Conservation (phyloP, 129 eudicot genomes). For the Flaveria brownii region DNA sequence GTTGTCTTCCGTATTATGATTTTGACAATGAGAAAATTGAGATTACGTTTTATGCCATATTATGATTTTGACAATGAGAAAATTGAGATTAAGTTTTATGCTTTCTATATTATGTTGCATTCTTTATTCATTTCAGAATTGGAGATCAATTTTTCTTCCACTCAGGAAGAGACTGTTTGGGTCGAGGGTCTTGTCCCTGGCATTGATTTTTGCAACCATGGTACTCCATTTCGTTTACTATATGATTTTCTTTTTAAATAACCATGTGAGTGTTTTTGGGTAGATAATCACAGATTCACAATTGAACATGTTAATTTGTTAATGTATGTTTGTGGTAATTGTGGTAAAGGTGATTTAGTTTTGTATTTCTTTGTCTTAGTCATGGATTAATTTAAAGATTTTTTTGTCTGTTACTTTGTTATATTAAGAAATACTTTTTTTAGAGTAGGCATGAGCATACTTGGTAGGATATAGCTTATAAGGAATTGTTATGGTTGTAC, state of each 20-base stretch:
- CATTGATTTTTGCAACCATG: conserved; percentile 98
- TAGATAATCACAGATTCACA: background rate
- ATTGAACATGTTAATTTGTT: background rate
- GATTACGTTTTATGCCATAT: background rate
- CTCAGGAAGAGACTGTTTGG: conserved; percentile 65
- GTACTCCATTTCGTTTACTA: conserved; percentile 37
- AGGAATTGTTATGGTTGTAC: background rate
- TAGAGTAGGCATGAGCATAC: background rate
- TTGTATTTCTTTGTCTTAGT: too few species aligned
- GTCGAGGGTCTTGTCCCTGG: conserved; percentile 99
- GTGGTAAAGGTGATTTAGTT: background rate
- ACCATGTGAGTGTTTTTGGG: background rate
- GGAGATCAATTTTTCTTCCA: conserved; percentile 32
- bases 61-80: conserved; percentile 11
- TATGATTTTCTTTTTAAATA: background rate
- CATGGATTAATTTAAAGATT: too few species aligned
- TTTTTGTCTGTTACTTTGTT: background rate
- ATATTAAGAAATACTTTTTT: background rate
- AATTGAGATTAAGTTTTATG: background rate
- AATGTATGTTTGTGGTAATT: background rate
- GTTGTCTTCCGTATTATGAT: background rate
- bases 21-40: conserved; percentile 16
- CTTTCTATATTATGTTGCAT: background rate
- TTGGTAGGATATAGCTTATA: background rate
- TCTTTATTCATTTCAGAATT: conserved; percentile 36